A percentile compares a stretch with the other conserved stretches of the same genome.
phyloP scores from a whole-genome alignment of 257 asterid genomes.

The Penstemon newberryi region DNA sequence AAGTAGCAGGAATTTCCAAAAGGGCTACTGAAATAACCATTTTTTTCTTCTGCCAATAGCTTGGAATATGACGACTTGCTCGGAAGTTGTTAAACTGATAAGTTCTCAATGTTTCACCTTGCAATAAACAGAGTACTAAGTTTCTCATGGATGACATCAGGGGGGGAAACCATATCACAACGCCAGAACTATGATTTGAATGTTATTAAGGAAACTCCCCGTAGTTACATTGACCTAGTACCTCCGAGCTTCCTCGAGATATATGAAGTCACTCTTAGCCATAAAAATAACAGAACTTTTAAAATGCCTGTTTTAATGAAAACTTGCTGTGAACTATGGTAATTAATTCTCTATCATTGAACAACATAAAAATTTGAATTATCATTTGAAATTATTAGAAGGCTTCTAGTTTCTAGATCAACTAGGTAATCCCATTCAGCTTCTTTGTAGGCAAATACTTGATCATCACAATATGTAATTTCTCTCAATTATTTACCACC shows the following conservation, averaged over 20 bases:
- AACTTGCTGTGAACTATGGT: background rate
- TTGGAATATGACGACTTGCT: background rate
- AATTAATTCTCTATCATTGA: conserved; percentile 1
- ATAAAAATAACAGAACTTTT: background rate
- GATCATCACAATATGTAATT: too few relatives aligned
- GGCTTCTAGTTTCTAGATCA: conserved; percentile 12
- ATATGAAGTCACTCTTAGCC: background rate
- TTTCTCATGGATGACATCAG: background rate
- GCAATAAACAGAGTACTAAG: background rate
- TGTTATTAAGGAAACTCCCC: background rate
- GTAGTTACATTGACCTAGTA: background rate
- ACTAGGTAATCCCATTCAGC: conserved; percentile 7
- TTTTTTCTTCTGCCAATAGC: background rate
- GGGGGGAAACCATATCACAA: background rate
- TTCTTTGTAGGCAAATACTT: background rate
- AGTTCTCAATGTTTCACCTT: conserved; percentile 10
- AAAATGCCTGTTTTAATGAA: background rate
- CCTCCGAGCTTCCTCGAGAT: background rate
- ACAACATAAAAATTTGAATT: conserved; percentile 7
- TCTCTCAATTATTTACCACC: too few relatives aligned
- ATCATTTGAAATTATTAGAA: conserved; percentile 4
- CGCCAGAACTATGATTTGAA: background rate
- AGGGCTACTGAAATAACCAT: background rate
- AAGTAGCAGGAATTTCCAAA: background rate
- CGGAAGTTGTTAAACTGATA: background rate